Percentiles rank a stretch among this genome's conserved stretches.
Conservation (phyloP, 2,329 filamentous ascomycete genomes). For the Coniochaeta hoffmannii region DNA sequence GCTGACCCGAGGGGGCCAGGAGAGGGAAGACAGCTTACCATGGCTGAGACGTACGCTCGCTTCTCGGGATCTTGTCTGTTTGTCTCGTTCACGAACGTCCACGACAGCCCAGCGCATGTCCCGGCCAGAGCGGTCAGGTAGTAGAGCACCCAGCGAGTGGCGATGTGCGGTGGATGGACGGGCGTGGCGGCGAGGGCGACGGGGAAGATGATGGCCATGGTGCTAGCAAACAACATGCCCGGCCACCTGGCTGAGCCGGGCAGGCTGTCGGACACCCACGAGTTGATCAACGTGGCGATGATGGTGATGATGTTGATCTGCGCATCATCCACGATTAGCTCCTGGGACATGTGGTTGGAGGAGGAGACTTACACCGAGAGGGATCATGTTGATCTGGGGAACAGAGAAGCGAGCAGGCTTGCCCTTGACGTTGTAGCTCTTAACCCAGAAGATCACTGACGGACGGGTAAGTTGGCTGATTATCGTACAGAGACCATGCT, state of each 20-base stretch:
- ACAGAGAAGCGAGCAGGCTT: slow-evolving; percentile 14
- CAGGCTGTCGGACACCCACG: slow-evolving; percentile 18
- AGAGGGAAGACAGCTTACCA: slow-evolving; percentile 10
- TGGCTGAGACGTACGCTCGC: slow-evolving; percentile 18
- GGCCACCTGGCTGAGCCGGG: slow-evolving; percentile 17
- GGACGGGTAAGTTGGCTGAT: not conserved
- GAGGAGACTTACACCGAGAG: no score
- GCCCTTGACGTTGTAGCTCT: slow-evolving; percentile 17
- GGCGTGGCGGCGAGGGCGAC: slow-evolving; percentile 17
- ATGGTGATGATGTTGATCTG: slow-evolving; percentile 18
- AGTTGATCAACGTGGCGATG: slow-evolving; percentile 13
- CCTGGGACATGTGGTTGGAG: no score
- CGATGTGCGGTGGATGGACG: slow-evolving; percentile 14
- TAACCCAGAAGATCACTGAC: slow-evolving; percentile 21
- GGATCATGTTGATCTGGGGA: slow-evolving; percentile 19
- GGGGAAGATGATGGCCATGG: slow-evolving; percentile 17
- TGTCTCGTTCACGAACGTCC: slow-evolving; percentile 19
- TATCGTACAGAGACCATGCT: not conserved
- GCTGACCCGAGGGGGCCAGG: not conserved
- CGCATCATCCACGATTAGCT: no score
- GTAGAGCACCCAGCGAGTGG: slow-evolving; percentile 15
- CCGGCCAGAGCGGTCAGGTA: slow-evolving; percentile 15
- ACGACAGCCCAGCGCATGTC: slow-evolving; percentile 16
- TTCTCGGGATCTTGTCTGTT: slow-evolving; percentile 19
- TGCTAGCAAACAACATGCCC: slow-evolving; percentile 16